Base-by-base conservation (phyloP, 257 asterid genomes). In the Plectranthus barbatus region DNA sequence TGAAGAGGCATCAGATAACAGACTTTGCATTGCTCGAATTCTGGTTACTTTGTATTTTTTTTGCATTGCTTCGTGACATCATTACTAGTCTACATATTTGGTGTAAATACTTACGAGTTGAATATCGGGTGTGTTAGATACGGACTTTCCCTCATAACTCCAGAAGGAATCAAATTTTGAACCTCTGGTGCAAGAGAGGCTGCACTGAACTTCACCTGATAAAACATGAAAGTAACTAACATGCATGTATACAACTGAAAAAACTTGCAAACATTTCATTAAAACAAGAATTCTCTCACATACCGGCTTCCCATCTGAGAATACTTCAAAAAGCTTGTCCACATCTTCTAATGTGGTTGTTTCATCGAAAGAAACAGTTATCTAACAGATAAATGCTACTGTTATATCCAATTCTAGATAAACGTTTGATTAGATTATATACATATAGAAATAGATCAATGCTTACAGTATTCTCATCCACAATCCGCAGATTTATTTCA, bases 281-380 rank as follows among this genome's bases (percentile, higher is more conserved):
- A 54, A 75, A 47, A n/a, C 6, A n/a, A 31, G 6, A 9, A 0
- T 24, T 56, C 56, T 39, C 66, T 31, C n/a, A 77, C 88, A 70
- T 60, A 89, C 97, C 34, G 85, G 81, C 68, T 90, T 86, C 68
- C 90, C 97, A 62, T 72, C 61, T 20, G 95, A 78, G 64, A 90
- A 90, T 58, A 83, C 90, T 81, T 80, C 75, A 23, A 86, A 80
- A 46, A 90, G 87, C 81, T 78, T 72, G 84, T 90, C 97, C 70
- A 90, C 97, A 41, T 86, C 97, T 73, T 81, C 91, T 49, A 90
- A 74, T 12, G 90, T 81, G 66, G 94, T 83, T 31, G 94, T 90
- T 77, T 90, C 97, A 57, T 86, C 91, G 67, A 90, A 81, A 55
- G 97, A 63, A 70, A 79, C 83, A 42, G 95, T 90, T 65, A 90